These are phyloP conservation scores for Lophiotrema nucula DNA, from an alignment of 495 filamentous ascomycete genomes.

Conservation along the genomic window DNA sequence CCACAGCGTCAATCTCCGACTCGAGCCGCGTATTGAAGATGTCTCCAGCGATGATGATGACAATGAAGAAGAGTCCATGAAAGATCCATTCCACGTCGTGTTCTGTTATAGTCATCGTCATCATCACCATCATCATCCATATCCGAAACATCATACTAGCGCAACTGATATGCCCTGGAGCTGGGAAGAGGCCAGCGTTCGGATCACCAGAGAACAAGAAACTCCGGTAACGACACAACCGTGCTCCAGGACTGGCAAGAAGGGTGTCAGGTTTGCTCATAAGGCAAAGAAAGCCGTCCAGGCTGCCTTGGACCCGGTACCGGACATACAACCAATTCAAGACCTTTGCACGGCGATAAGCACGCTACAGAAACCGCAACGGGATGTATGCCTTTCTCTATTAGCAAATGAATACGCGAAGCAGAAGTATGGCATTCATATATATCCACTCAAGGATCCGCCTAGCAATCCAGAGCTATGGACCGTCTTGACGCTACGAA, in stretches of 20 bases:
- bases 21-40: constrained; percentile 21
- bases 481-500: constrained; percentile 7
- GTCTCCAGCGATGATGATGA: constrained; percentile 13
- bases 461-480: constrained; percentile 13
- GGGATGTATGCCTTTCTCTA: constrained; percentile 21
- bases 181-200: constrained; percentile 26
- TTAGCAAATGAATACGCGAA: constrained; percentile 13
- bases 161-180: constrained; percentile 3
- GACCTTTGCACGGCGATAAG: constrained; percentile 20
- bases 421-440: constrained; percentile 25
- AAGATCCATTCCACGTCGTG: constrained; percentile 18
- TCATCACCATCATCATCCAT: background rate
- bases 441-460: constrained; percentile 9
- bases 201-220: constrained; percentile 1
- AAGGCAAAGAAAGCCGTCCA: constrained; percentile 22
- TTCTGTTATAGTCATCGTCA: constrained; percentile 16
- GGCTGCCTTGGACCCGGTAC: constrained; percentile 13
- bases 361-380: constrained; percentile 15
- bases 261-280: constrained; percentile 17
- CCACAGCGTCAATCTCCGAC: constrained; percentile 20
- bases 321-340: constrained; percentile 21
- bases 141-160: background rate
- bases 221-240: background rate
- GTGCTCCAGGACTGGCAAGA: background rate
- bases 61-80: constrained; percentile 13